Conservation (phyloP, 768 basidiomycete species). For the Calocybe cyanea region DNA sequence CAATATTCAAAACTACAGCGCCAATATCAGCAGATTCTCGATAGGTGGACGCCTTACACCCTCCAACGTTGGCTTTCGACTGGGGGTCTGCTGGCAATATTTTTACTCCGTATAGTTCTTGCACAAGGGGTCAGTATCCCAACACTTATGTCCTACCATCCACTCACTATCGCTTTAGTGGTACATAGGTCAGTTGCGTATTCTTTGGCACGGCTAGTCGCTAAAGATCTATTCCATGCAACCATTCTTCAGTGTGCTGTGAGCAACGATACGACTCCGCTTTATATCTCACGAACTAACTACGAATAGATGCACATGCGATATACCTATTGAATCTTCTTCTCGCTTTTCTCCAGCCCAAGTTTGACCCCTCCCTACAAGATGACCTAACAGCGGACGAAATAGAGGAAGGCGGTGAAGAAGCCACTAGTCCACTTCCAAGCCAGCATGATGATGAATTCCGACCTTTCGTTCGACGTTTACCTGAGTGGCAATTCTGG, state of each 20-base stretch:
- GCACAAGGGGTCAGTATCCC: constrained; percentile 76
- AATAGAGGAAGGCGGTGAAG: constrained; percentile 80
- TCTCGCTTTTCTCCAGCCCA: constrained; percentile 95
- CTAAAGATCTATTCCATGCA: constrained; percentile 2
- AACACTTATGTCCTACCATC: not conserved
- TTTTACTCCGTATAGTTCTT: constrained; percentile 81
- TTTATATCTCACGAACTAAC: constrained; percentile 9
- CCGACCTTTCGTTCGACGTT: constrained; percentile 89
- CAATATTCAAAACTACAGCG: constrained; percentile 56
- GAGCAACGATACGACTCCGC: constrained; percentile 30
- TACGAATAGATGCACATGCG: constrained; percentile 73
- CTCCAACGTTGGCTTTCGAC: constrained; percentile 88
- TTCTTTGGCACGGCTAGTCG: not conserved
- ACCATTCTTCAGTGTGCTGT: constrained; percentile 58
- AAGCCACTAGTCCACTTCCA: constrained; percentile 51
- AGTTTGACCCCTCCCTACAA: constrained; percentile 94
- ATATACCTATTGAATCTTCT: constrained; percentile 96
- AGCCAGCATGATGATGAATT: constrained; percentile 88
- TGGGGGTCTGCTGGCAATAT: constrained; percentile 63
- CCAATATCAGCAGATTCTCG: constrained; percentile 84
- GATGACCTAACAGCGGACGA: constrained; percentile 93
- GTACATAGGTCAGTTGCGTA: constrained; percentile 76
- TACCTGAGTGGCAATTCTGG: constrained; percentile 99
- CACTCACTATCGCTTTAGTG: constrained; percentile 46
- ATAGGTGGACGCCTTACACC: constrained; percentile 87